A percentile compares a stretch with the other conserved stretches of the same genome.
Evolutionary conservation across 2,329 filamentous ascomycete species (phyloP).

Genomic region (Penicillium polonicum): DNA sequence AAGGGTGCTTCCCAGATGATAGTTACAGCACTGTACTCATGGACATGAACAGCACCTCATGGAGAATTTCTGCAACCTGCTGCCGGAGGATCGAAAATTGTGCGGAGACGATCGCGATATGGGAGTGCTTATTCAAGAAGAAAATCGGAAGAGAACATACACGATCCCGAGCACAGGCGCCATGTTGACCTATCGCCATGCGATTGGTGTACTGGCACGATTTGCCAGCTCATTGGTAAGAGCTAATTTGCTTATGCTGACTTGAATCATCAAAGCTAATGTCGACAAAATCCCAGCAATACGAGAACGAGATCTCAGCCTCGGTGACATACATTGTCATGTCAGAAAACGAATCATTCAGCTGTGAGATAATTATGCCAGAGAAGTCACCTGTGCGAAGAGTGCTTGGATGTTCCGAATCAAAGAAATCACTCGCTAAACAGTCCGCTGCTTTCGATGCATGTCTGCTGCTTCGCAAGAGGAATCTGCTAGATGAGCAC

Average conservation of each 20-base stretch:
- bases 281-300: conserved; percentile 34
- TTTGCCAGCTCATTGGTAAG: conserved; percentile 68
- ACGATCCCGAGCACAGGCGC: conserved; percentile 68
- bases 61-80: conserved; percentile 69
- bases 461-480: conserved; percentile 67
- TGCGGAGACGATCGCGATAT: conserved; percentile 58
- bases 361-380: conserved; percentile 78
- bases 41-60: conserved; percentile 47
- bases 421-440: conserved; percentile 75
- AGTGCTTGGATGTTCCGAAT: conserved; percentile 61
- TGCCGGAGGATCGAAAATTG: conserved; percentile 73
- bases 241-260: background rate
- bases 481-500: conserved; percentile 68
- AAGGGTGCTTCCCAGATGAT: background rate
- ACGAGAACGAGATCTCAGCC: conserved; percentile 48
- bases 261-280: background rate
- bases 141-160: conserved; percentile 54
- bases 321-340: conserved; percentile 63
- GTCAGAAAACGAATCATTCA: conserved; percentile 57
- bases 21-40: background rate
- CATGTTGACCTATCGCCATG: conserved; percentile 73
- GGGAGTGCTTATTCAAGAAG: conserved; percentile 56
- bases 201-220: conserved; percentile 67
- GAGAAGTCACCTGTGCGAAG: conserved; percentile 69
- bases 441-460: conserved; percentile 85